phyloP scores from a whole-genome alignment of 257 asterid genomes.

The Plantago elongata region DNA sequence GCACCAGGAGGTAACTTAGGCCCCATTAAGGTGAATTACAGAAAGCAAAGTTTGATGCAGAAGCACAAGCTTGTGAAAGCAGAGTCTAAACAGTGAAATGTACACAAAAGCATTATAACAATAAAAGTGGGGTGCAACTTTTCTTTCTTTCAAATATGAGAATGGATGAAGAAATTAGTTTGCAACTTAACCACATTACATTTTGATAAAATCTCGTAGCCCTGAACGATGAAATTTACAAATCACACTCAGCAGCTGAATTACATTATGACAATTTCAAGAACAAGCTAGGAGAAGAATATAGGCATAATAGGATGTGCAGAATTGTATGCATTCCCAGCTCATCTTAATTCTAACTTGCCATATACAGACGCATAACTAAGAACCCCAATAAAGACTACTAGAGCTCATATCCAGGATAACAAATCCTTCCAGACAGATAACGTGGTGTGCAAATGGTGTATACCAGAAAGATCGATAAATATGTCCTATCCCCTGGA shows the following conservation, averaged over 20 bases:
- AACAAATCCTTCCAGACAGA: not conserved
- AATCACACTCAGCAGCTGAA: slow-evolving; percentile 16
- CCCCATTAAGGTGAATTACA: slow-evolving; percentile 15
- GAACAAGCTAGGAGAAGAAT: slow-evolving; percentile 19
- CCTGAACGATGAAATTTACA: too few relatives aligned
- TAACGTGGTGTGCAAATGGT: not conserved
- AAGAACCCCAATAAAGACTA: slow-evolving; percentile 16
- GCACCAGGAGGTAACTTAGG: slow-evolving; percentile 24
- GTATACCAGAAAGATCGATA: not conserved
- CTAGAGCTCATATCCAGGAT: slow-evolving; percentile 14
- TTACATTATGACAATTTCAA: slow-evolving; percentile 20
- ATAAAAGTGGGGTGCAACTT: not conserved
- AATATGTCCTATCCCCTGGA: slow-evolving; percentile 3
- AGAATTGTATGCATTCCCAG: slow-evolving; percentile 15
- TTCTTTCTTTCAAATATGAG: not conserved
- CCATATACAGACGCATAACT: slow-evolving; percentile 18
- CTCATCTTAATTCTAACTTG: slow-evolving; percentile 12
- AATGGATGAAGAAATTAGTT: not conserved
- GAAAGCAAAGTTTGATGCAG: slow-evolving; percentile 24
- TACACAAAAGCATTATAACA: not conserved
- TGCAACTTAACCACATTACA: not conserved
- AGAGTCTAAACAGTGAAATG: not conserved
- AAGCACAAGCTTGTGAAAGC: slow-evolving; percentile 18
- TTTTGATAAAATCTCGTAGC: not conserved
- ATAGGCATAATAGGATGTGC: slow-evolving; percentile 15